Base-by-base conservation (phyloP, 2,329 filamentous ascomycete genomes). In the Pestalotiopsis fici region DNA sequence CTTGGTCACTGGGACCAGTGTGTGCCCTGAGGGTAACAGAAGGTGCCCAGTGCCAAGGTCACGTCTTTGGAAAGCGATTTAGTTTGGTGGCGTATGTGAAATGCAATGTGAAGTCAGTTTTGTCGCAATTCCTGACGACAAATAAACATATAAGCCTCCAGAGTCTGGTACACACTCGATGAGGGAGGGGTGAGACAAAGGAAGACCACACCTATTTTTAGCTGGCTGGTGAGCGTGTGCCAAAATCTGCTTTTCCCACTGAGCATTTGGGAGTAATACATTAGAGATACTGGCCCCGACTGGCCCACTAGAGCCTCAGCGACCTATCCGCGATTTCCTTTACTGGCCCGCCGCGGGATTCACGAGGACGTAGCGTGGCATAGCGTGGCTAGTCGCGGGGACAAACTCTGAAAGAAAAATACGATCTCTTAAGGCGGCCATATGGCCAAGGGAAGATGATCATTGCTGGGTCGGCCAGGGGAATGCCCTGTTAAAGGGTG, bases 401-500 rank as follows among this genome's bases (percentile, higher is more conserved):
- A 35, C 31, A 35, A 35, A 35, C 31, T 35, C 31, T n/a, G 43
- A 15, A 25, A 47, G 27, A 60, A 13, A 27, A 63, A 54, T 55
- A 55, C 62, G 62, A 56, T 56, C 39, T 43, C 43, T 50, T n/a
- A 50, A 50, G 43, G 43, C 43, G 43, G 43, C 43, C 43, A 50
- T 18, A 50, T 18, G 43, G 6, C 18, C n/a, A 50, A 50, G 13
- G 23, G 62, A 18, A 13, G 43, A 47, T 18, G 47, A 64, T 71
- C 69, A 25, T 71, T 65, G 23, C 69, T 66, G 23, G 69, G 62
- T 55, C 62, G 62, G 50, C 47, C 62, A 64, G 50, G 62, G 37
- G 31, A 18, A 18, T 64, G 27, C 39, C 62, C 43, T 43, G 27
- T 64, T 50, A 18, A 25, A 11, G 62, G 28, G 25, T 64, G 62